phyloP scores from a whole-genome alignment of 257 asterid genomes.

The Mentha longifolia region DNA sequence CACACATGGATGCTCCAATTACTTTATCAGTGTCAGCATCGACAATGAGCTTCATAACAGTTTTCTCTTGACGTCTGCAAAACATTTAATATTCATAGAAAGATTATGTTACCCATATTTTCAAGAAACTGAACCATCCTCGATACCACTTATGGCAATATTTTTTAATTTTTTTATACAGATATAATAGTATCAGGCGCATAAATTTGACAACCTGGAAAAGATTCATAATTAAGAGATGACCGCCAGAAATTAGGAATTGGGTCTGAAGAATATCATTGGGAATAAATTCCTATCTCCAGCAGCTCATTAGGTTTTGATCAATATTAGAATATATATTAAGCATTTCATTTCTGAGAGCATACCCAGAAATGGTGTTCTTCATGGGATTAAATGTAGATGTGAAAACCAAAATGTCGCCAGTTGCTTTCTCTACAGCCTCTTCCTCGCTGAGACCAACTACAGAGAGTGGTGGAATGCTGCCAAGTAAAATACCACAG shows the following conservation, averaged over 20 bases:
- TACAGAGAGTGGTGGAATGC: conserved; percentile 96
- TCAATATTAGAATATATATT: not conserved
- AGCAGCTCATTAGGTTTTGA: not conserved
- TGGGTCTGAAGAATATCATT: not conserved
- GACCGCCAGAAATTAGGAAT: not conserved
- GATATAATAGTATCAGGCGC: not conserved
- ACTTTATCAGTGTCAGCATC: conserved; percentile 91
- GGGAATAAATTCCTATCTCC: not conserved
- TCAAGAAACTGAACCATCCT: conserved; percentile 14
- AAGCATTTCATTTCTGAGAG: conserved; percentile 4
- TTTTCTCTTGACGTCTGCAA: conserved; percentile 85
- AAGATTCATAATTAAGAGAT: not conserved
- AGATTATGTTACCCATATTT: not conserved
- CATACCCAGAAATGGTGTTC: conserved; percentile 95
- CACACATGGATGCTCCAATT: conserved; percentile 98
- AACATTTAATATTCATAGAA: not conserved
- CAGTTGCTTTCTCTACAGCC: conserved; percentile 78
- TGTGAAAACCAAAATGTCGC: conserved; percentile 77
- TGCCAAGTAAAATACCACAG: conserved; percentile 47
- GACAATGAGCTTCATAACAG: conserved; percentile 89
- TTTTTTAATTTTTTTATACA: not conserved
- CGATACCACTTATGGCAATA: not conserved
- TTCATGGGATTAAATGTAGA: conserved; percentile 97
- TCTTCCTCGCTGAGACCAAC: conserved; percentile 92
- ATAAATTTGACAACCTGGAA: conserved; percentile 5